These are phyloP conservation scores for Maudiozyma humilis DNA, from an alignment of 1,139 yeast genomes.

Conservation along the genomic window DNA sequence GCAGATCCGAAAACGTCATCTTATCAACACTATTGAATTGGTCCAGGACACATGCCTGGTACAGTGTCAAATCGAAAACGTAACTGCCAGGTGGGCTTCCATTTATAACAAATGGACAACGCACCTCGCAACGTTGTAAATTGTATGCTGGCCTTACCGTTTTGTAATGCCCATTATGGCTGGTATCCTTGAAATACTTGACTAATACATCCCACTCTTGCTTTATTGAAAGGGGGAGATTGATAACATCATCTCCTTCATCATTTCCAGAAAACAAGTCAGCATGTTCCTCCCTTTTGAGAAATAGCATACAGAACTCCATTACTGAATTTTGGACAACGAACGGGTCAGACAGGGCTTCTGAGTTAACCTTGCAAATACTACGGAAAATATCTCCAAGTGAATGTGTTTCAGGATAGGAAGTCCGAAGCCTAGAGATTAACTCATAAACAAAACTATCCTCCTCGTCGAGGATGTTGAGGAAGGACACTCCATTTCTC, in stretches of 20 bases:
- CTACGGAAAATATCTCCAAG: neutral
- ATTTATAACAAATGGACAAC: conserved; percentile 16
- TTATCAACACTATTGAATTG: conserved; percentile 19
- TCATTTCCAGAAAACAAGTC: conserved; percentile 12
- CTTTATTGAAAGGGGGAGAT: too few species aligned
- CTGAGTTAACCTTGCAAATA: neutral
- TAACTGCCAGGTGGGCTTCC: conserved; percentile 10
- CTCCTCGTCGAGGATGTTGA: neutral
- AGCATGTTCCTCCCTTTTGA: conserved; percentile 20
- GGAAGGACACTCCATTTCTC: neutral
- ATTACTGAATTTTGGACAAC: neutral
- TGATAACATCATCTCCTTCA: conserved; percentile 8
- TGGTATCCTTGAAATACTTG: conserved; percentile 13
- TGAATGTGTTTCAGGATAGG: neutral
- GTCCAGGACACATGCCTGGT: conserved; percentile 24
- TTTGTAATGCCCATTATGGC: conserved; percentile 13
- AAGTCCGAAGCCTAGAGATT: neutral
- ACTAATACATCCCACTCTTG: conserved; percentile 28
- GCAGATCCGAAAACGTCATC: conserved; percentile 12
- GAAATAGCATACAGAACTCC: conserved; percentile 5
- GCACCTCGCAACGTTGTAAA: conserved; percentile 27
- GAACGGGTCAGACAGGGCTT: neutral
- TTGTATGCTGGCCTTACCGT: conserved; percentile 13
- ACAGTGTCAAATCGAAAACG: conserved; percentile 21
- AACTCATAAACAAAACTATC: neutral